Evolutionary conservation across 2,329 filamentous ascomycete genomes (phyloP), one percentile per base, ranked within the genome.

Genomic region (Herpomyces periplanetae): DNA sequence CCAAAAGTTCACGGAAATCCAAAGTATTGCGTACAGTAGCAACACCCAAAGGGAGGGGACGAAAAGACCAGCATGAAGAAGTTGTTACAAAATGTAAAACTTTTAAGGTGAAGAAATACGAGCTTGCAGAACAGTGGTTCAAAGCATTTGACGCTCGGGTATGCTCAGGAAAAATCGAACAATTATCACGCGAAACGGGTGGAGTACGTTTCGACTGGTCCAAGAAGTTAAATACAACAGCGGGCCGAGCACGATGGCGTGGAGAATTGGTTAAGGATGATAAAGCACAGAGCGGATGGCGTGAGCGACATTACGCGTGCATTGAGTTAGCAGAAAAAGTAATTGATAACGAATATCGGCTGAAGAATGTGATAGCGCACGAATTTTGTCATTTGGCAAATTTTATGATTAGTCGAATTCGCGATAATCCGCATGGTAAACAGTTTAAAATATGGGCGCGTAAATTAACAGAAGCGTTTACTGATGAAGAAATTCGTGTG

Each of bases 331-430:
- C 73, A 0, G 57, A 66, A 21, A 85, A 84, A 34, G 60, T 88
- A 17, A 71, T 91, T 25, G 57, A 69, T 32, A 51, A 61, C 30
- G 54, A 65, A 19, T 3, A 11, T 22, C 55, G 68, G 3, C 49
- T 91, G 1, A 48, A 80, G 26, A 88, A 88, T 35, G 71, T 80
- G 0, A 41, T 91, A n/a, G 69, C 75, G 0, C 80, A 96, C 35
- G 80, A 96, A 31, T 91, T 80, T 42, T 91, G 80, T 36, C 80
- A 96, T 33, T 43, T 91, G 1, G 61, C 68, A 16, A 85, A 71
- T 30, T 88, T 75, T 36, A 84, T 91, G 56, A 44, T 91, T 25
- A 60, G 50, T 18, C 55, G 59, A 13, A 43, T 73, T 13, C 59
- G 53, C 16, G 58, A 56, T 21, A 60, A 65, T 24, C 68, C 71